Evolutionary conservation across 1,284 basidiomycete genomes (phyloP).

Genomic region (Mycosarcoma maydis): DNA sequence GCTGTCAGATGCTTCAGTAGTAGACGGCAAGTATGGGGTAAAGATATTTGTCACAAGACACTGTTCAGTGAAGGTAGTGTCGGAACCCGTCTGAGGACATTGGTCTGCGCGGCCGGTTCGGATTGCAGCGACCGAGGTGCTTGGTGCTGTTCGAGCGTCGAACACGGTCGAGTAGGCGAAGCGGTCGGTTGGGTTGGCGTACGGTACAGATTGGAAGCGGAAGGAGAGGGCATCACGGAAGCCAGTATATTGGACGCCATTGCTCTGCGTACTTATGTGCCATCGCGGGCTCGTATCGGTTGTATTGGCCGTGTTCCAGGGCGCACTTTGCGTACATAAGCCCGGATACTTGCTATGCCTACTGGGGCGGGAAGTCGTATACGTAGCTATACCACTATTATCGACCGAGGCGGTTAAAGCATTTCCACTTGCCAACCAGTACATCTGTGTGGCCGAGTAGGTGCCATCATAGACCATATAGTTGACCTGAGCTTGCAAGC

Average conservation of each 20-base stretch:
- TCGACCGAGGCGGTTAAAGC: slow-evolving; percentile 5
- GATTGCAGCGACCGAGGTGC: slow-evolving; percentile 12
- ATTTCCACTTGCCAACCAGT: slow-evolving; percentile 18
- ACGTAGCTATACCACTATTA: background rate
- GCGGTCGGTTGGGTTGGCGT: slow-evolving; percentile 33
- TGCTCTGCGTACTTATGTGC: slow-evolving; percentile 22
- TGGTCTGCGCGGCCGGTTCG: slow-evolving; percentile 18
- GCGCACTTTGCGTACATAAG: slow-evolving; percentile 39
- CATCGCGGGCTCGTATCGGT: slow-evolving; percentile 30
- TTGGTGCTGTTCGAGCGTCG: slow-evolving; percentile 8
- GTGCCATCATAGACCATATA: slow-evolving; percentile 18
- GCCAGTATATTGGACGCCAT: slow-evolving; percentile 31
- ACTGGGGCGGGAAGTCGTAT: slow-evolving; percentile 4
- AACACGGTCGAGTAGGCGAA: slow-evolving; percentile 42
- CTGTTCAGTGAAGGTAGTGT: slow-evolving; percentile 61
- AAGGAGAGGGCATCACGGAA: slow-evolving; percentile 43
- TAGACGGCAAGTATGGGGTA: slow-evolving; percentile 69
- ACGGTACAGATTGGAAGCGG: slow-evolving; percentile 39
- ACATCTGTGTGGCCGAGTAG: slow-evolving; percentile 21
- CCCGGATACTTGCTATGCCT: slow-evolving; percentile 16
- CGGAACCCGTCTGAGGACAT: slow-evolving; percentile 25
- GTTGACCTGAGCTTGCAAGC: slow-evolving; percentile 34
- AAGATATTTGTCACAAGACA: slow-evolving; percentile 74
- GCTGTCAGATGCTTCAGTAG: slow-evolving; percentile 21
- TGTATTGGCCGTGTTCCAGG: slow-evolving; percentile 19